phyloP scores from a whole-genome alignment of 441 rosid genomes.

The Eruca vesicaria region DNA sequence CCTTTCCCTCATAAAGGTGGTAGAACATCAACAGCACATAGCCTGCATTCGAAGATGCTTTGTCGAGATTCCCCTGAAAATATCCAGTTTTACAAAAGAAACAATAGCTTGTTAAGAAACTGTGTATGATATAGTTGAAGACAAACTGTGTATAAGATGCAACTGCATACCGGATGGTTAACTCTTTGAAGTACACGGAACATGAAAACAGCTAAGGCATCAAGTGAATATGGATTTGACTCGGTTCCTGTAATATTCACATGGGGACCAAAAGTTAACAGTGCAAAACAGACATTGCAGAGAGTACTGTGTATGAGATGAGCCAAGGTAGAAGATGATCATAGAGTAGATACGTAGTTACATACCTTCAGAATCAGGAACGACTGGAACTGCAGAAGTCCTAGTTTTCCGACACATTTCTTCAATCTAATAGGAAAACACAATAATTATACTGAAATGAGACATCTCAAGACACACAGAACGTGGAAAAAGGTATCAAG shows the following conservation, averaged over 20 bases:
- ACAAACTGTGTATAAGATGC: conserved; percentile 10
- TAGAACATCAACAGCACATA: conserved; percentile 95
- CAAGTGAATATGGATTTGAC: conserved; percentile 88
- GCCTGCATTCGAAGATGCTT: conserved; percentile 82
- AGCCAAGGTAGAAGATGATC: conserved; percentile 4
- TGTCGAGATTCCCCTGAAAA: conserved; percentile 91
- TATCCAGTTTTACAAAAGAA: background rate
- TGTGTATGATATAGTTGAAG: background rate
- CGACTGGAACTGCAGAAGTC: conserved; percentile 84
- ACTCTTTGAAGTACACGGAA: conserved; percentile 88
- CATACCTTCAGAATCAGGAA: conserved; percentile 91
- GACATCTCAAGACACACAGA: conserved; percentile 9
- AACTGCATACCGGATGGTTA: conserved; percentile 75
- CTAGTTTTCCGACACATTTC: conserved; percentile 73
- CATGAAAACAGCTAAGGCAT: conserved; percentile 87
- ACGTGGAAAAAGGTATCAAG: background rate
- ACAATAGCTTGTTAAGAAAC: no score
- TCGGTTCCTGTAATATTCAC: conserved; percentile 55
- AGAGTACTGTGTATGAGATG: conserved; percentile 1
- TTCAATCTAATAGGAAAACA: conserved; percentile 62
- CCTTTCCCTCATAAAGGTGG: conserved; percentile 97
- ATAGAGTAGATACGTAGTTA: conserved; percentile 26
- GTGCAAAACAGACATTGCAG: background rate
- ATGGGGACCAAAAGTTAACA: background rate
- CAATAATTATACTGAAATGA: conserved; percentile 3